These are phyloP conservation scores for Hibiscus mutabilis DNA, from an alignment of 345 rosid genomes.

Conservation along the genomic window DNA sequence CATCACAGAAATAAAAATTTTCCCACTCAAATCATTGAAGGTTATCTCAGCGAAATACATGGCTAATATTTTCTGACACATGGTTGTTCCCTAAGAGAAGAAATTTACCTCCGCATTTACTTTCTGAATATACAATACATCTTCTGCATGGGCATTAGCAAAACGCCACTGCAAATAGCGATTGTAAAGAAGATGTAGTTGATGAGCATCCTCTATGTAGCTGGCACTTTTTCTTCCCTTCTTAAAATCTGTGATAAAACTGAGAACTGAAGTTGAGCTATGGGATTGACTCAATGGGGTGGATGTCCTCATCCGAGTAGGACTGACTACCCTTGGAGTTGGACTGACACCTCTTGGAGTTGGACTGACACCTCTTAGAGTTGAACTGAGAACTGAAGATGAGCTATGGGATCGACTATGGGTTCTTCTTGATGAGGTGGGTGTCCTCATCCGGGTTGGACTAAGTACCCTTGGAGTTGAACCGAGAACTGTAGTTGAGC, in stretches of 20 bases:
- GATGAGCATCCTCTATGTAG: slow-evolving; percentile 88
- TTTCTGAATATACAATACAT: slow-evolving; percentile 62
- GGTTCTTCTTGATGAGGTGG: neutral
- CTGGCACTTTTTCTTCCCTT: slow-evolving; percentile 60
- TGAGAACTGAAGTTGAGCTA: slow-evolving; percentile 70
- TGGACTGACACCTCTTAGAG: too few relatives aligned
- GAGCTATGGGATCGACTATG: neutral
- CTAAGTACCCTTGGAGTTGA: neutral
- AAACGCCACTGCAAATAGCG: slow-evolving; percentile 91
- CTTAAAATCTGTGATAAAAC: slow-evolving; percentile 76
- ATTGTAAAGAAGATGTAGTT: slow-evolving; percentile 71
- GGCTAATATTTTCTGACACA: neutral
- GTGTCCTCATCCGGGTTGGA: neutral
- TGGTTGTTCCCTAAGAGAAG: neutral
- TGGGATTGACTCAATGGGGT: slow-evolving; percentile 41
- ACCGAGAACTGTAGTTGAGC: neutral
- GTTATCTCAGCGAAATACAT: neutral
- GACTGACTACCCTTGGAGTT: slow-evolving; percentile 51
- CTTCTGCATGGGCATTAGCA: slow-evolving; percentile 66
- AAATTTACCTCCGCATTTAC: slow-evolving; percentile 66
- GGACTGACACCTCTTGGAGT: slow-evolving; percentile 31
- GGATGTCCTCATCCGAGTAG: slow-evolving; percentile 52
- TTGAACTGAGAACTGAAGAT: neutral
- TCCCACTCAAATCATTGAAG: neutral
- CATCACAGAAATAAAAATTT: neutral